A percentile compares a stretch with the other conserved stretches of the same genome.
Evolutionary conservation across 1,139 yeast genomes (phyloP).

Genomic region (Diutina neorugosa): DNA sequence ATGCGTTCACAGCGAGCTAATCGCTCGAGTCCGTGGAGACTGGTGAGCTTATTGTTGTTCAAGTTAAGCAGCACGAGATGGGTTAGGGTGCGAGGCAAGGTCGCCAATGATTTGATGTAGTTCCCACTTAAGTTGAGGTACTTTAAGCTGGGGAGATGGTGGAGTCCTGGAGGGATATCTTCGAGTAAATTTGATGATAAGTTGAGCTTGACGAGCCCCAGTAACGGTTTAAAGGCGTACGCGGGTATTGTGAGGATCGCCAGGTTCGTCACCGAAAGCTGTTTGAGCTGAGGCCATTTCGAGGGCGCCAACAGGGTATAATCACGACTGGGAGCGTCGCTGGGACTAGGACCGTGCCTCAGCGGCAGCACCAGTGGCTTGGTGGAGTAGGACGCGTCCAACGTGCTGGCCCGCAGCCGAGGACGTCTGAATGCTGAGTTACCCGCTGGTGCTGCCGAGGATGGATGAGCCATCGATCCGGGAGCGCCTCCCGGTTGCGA

Average conservation of each 20-base stretch:
- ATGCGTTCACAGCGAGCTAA: conserved; percentile 36
- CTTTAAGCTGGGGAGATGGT: conserved; percentile 34
- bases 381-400: not conserved
- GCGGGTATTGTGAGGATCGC: conserved; percentile 34
- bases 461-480: not conserved
- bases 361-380: not conserved
- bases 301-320: conserved; percentile 21
- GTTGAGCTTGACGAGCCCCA: conserved; percentile 42
- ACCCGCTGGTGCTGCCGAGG: not conserved
- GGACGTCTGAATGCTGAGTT: conserved; percentile 2
- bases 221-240: conserved; percentile 35
- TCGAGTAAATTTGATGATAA: conserved; percentile 42
- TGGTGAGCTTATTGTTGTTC: conserved; percentile 37
- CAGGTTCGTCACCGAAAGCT: conserved; percentile 45
- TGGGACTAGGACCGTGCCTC: not conserved
- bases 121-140: conserved; percentile 49
- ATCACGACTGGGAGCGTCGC: not conserved
- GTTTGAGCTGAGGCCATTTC: conserved; percentile 45
- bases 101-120: conserved; percentile 20
- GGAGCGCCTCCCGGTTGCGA: not conserved
- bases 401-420: conserved; percentile 4
- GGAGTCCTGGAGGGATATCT: conserved; percentile 39
- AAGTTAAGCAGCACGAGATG: conserved; percentile 40
- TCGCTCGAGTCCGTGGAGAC: conserved; percentile 38
- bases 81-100: conserved; percentile 23